Percentiles rank a stretch among this genome's conserved stretches.
phyloP scores from a whole-genome alignment of 2,329 filamentous ascomycete species.

The Hymenoscyphus occultus region DNA sequence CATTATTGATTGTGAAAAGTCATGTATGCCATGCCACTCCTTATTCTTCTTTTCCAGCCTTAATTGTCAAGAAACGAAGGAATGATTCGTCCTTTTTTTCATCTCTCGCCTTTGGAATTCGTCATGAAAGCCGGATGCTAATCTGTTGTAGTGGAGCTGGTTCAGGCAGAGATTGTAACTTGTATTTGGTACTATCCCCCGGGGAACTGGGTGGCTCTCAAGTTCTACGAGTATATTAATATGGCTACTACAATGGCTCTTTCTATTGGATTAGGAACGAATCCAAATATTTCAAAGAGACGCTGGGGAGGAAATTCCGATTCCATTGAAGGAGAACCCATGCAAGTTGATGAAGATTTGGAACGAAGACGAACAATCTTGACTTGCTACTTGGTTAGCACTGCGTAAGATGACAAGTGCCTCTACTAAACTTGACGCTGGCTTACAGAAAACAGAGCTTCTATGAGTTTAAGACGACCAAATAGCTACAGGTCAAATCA shows the following conservation, averaged over 20 bases:
- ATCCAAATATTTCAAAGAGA: conserved; percentile 19
- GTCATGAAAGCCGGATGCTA: no score
- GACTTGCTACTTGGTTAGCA: conserved; percentile 37
- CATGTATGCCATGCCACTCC: conserved; percentile 13
- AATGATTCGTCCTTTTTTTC: no score
- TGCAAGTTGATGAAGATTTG: conserved; percentile 25
- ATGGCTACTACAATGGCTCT: conserved; percentile 46
- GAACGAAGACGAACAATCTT: conserved; percentile 40
- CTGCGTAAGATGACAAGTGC: conserved; percentile 25
- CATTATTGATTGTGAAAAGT: conserved; percentile 46
- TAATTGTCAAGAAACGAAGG: no score
- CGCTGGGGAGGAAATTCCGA: conserved; percentile 7
- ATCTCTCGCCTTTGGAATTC: no score
- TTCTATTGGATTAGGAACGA: conserved; percentile 28
- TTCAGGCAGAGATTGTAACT: conserved; percentile 46
- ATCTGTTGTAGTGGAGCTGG: conserved; percentile 39
- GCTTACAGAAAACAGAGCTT: conserved; percentile 33
- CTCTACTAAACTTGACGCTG: neutral
- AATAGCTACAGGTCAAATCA: conserved; percentile 41
- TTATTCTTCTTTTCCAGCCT: no score
- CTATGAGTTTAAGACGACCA: conserved; percentile 41
- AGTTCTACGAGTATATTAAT: conserved; percentile 49
- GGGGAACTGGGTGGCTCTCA: conserved; percentile 41
- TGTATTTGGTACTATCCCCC: conserved; percentile 47
- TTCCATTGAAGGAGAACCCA: neutral